Evolutionary conservation across 345 rosid genomes (phyloP).

Genomic region (Lenwebbia sp.): DNA sequence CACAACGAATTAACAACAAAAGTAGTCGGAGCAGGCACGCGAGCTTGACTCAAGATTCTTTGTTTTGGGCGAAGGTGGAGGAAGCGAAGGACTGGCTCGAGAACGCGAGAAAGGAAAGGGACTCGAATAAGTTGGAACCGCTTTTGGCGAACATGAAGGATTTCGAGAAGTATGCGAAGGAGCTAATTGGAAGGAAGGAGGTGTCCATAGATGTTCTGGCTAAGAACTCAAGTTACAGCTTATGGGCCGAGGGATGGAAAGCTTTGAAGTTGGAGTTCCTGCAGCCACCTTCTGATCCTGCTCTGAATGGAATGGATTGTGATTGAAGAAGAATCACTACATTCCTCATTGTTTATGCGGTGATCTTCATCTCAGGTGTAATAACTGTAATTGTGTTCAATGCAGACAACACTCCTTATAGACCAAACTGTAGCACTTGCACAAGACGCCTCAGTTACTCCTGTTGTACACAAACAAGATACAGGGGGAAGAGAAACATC

Average conservation of each 20-base stretch:
- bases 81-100: slow-evolving; percentile 55
- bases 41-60: slow-evolving; percentile 65
- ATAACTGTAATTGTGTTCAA: too few relatives aligned
- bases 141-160: slow-evolving; percentile 18
- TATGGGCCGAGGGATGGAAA: slow-evolving; percentile 38
- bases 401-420: too few relatives aligned
- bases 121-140: slow-evolving; percentile 1
- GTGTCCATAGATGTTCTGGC: slow-evolving; percentile 65
- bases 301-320: background rate
- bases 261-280: slow-evolving; percentile 15
- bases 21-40: slow-evolving; percentile 38
- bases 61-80: slow-evolving; percentile 87
- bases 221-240: slow-evolving; percentile 49
- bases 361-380: too few relatives aligned
- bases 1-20: background rate
- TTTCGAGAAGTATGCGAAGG: slow-evolving; percentile 28
- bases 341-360: background rate
- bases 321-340: background rate
- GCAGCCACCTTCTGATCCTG: background rate
- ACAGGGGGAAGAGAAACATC: too few relatives aligned
- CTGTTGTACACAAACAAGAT: too few relatives aligned
- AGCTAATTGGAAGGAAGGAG: slow-evolving; percentile 36
- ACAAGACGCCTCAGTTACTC: too few relatives aligned
- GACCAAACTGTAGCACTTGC: background rate
- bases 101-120: slow-evolving; percentile 21